These are phyloP conservation scores for Metschnikowia santaceciliae DNA, from an alignment of 805 yeast species.

Conservation along the genomic window DNA sequence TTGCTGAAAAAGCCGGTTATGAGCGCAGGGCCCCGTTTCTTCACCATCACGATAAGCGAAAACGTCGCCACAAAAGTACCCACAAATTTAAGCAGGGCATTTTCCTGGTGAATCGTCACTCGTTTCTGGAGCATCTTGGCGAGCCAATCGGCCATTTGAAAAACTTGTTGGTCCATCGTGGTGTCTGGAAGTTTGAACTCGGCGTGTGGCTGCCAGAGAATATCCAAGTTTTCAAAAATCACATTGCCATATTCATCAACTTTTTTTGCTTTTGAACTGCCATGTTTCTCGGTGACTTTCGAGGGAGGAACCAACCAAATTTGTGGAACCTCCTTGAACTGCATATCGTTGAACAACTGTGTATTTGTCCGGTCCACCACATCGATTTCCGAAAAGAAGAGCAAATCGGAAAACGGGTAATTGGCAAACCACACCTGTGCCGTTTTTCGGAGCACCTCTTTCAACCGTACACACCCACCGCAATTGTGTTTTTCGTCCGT, in stretches of 20 bases:
- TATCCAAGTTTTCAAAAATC: constrained; percentile 15
- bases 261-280: constrained; percentile 7
- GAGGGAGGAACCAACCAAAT: constrained; percentile 63
- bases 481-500: constrained; percentile 42
- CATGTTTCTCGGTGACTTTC: constrained; percentile 13
- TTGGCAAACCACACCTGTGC: constrained; percentile 42
- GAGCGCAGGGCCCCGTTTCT: constrained; percentile 41
- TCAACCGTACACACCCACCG: constrained; percentile 43
- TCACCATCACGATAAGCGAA: constrained; percentile 41
- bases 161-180: constrained; percentile 31
- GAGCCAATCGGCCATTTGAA: constrained; percentile 53
- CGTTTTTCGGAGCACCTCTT: constrained; percentile 38
- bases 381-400: constrained; percentile 51
- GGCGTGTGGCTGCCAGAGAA: constrained; percentile 28
- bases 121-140: constrained; percentile 42
- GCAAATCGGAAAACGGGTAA: constrained; percentile 36
- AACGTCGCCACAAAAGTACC: constrained; percentile 46
- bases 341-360: constrained; percentile 36
- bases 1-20: constrained; percentile 19
- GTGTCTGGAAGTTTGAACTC: constrained; percentile 37
- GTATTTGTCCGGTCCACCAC: constrained; percentile 39
- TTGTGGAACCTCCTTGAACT: constrained; percentile 55
- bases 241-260: constrained; percentile 23
- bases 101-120: constrained; percentile 39
- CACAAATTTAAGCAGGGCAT: constrained; percentile 40